Base-by-base conservation (phyloP, 208 protist species). In the Leptomonas seymouri region DNA sequence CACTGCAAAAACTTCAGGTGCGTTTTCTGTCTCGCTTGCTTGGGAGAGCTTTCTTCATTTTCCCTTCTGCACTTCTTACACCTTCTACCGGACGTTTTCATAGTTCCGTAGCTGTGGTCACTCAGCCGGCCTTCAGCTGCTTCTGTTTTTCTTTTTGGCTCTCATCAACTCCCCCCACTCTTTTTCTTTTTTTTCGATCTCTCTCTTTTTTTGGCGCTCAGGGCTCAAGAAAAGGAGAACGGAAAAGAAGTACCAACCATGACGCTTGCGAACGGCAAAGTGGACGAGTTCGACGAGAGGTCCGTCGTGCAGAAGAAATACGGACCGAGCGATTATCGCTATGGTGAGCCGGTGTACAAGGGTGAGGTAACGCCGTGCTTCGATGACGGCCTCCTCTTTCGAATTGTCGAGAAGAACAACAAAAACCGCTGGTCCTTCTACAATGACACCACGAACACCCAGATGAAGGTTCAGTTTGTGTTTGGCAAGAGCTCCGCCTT, bases 231-330 rank as follows among this genome's bases (percentile, higher is more conserved):
- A 9, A 39, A 9, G 3, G 9, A 49, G 16, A 6, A 7, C 51
- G 58, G 69, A 56, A 64, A 49, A 67, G 49, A 39, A n/a, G 58
- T 45, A 49, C 23, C 42, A 36, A 36, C 20, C 3, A 71, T 80
- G 74, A n/a, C 58, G 23, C 41, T 23, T 21, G 69, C 68, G 28
- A 70, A 45, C 63, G 59, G 62, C 21, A 89, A 82, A 48, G 46
- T 89, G 48, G 90, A 95, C 64, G 85, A 95, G 75, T 95, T 95
- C 67, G 80, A 92, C 46, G 90, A 95, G 75, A 74, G 64, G 15
- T 78, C 79, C 34, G 84, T 89, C n/a, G 67, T 78, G 36, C 71
- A 68, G 25, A 75, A 74, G 42, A 70, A 73, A 30, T 74, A 80
- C 63, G 77, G 71, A 58, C 65, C 63, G 25, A 80, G 30, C 46